phyloP scores from a whole-genome alignment of 495 filamentous ascomycete genomes.

The Podospora bellae-mahoneyi region DNA sequence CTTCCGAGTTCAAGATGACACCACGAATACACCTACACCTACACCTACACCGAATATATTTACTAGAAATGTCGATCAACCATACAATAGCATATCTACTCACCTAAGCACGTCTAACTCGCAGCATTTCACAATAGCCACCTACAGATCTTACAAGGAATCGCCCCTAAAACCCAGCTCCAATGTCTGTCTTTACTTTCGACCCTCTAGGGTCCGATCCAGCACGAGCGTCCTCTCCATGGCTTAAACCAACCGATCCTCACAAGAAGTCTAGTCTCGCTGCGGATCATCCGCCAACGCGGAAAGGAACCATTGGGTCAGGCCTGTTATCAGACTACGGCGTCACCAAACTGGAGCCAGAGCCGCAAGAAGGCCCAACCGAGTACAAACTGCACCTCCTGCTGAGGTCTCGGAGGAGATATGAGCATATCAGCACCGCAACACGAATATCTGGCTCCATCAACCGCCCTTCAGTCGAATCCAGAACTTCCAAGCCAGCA shows the following conservation, averaged over 20 bases:
- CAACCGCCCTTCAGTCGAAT: constrained; percentile 57
- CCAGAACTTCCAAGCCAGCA: constrained; percentile 47
- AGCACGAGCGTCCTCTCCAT: constrained; percentile 83
- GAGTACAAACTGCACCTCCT: constrained; percentile 98
- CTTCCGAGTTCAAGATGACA: constrained; percentile 55
- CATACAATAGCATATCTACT: constrained; percentile 2
- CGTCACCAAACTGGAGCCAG: constrained; percentile 75
- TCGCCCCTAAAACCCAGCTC: neutral
- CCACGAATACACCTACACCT: constrained; percentile 49
- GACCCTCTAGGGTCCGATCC: constrained; percentile 64
- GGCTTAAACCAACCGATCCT: constrained; percentile 56
- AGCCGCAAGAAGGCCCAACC: constrained; percentile 89
- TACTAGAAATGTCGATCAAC: neutral
- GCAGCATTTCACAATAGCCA: neutral
- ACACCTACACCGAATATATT: constrained; percentile 27
- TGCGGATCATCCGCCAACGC: constrained; percentile 29
- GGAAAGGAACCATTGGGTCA: constrained; percentile 35
- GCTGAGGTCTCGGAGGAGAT: constrained; percentile 70
- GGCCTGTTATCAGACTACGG: constrained; percentile 65
- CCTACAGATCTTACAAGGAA: neutral
- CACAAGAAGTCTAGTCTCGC: constrained; percentile 30
- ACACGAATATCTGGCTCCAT: constrained; percentile 49
- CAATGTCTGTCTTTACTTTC: constrained; percentile 95
- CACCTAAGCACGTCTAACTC: neutral
- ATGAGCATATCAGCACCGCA: constrained; percentile 55